Base-by-base conservation (phyloP, 2,329 filamentous ascomycete species). In the Alternaria brassicae region DNA sequence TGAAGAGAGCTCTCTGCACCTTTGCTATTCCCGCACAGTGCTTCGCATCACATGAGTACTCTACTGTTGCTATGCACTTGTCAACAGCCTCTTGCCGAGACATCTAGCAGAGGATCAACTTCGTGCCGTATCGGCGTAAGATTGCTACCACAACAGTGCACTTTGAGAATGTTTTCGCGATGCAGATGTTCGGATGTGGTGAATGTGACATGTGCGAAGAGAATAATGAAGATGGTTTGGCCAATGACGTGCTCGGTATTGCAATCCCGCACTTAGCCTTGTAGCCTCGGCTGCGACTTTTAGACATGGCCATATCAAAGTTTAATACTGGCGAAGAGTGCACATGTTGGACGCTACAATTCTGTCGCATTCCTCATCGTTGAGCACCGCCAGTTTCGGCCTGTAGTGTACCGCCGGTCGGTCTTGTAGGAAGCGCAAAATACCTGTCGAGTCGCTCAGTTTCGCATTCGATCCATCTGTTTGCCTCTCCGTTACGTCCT, bases 251-350 rank as follows among this genome's bases (percentile, higher is more conserved):
- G 40, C 34, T 36, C 61, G 63, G 63, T 44, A 67, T 66, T 68
- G 56, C 49, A 41, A 60, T 67, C 66, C 65, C 66, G 63, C 62
- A 59, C 47, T 61, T 71, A 72, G 66, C 72, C 72, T 69, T 69
- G 44, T 72, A 71, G 57, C 61, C 49, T 61, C 57, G 58, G 58
- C 53, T 61, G 53, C 58, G 58, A 61, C 67, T 69, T 71, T 72
- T 67, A 65, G 52, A 47, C 50, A 55, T 62, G 66, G 70, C 73
- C 63, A 67, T 66, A 34, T 58, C 53, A 53, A 56, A 55, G 23
- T 60, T 48, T 54, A 48, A 21, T 51, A 65, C 67, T 68, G 63
- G 62, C 41, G 42, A 44, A n/a, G 36, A 32, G 13, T 13, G 52
- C 60, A 56, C 44, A 32, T 57, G 51, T 51, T 36, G 48, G 36